Evolutionary conservation across 495 filamentous ascomycete genomes (phyloP), one percentile per base, ranked within the genome.

Genomic region (Penicillium malachiteum): DNA sequence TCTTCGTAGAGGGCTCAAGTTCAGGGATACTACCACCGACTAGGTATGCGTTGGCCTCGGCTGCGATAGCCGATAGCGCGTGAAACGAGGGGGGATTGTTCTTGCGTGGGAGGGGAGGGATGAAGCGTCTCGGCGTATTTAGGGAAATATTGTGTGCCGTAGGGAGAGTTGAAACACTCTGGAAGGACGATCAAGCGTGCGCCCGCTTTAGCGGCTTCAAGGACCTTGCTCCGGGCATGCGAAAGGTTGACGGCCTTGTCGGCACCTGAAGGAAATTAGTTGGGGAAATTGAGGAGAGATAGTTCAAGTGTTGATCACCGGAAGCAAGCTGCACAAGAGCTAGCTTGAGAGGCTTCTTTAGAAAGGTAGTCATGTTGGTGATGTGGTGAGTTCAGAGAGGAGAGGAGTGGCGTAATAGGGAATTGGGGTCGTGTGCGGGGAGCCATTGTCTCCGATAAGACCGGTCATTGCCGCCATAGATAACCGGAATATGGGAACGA

Each of bases 151-250:
- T 91, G 82, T 54, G 85, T 90, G 58, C 92, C 92, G 75, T 96
- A 96, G n/a, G 92, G 92, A 11, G 87, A 92, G 80, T 97, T 97
- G 84, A 97, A 97, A 81, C 92, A 97, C 76, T 97, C 92, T 14
- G 83, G 84, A 26, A 86, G 73, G 17, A 84, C 70, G 11, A 82
- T 81, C 37, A 82, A 66, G n/a, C 72, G 71, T 42, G 94, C 92
- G 55, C 92, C 93, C 3, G 74, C 76, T 34, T 73, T 64, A 31
- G 90, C 83, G 5, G 94, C 95, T 67, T 92, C 89, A 50, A 90
- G 82, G 49, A 99, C 92, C 60, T 92, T 90, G 38, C 78, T 75
- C 26, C 87, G 87, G 35, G 94, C 92, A 63, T 87, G 86, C 11
- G 78, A 62, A 56, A 99, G 91, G 74, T 99, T 99, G 37, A 77